A percentile compares a stretch with the other conserved stretches of the same genome.
Evolutionary conservation across 208 protist genomes (phyloP).

Genomic region (Leishmania martiniquensis): DNA sequence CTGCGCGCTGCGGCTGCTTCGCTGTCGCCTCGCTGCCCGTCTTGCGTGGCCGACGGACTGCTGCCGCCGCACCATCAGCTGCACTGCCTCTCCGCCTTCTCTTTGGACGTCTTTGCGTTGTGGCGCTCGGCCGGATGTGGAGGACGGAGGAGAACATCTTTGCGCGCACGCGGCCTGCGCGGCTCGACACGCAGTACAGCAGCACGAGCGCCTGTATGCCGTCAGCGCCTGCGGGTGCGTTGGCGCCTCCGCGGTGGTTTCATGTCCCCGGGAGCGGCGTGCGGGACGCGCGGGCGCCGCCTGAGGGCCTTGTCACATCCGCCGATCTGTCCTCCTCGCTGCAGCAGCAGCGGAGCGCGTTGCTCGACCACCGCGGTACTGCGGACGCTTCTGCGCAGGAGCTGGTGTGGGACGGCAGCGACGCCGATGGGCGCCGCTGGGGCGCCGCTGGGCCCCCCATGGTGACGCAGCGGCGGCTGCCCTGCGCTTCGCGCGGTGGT

Average conservation of each 20-base stretch:
- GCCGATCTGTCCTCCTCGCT: not conserved
- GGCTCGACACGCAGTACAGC: conserved; percentile 26
- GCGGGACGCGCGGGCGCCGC: not conserved
- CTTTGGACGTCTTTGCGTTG: not conserved
- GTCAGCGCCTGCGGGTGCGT: not conserved
- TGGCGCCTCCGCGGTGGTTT: conserved; percentile 19
- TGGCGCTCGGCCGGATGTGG: conserved; percentile 16
- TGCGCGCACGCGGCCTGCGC: conserved; percentile 15
- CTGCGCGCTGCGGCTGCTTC: not conserved
- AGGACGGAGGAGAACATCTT: conserved; percentile 24
- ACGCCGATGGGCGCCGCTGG: not conserved
- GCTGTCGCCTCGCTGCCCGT: not conserved
- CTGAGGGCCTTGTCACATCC: conserved; percentile 15
- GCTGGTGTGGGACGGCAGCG: not conserved
- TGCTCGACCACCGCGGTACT: not conserved
- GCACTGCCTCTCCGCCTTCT: not conserved
- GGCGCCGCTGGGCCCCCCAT: not conserved
- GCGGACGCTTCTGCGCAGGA: not conserved
- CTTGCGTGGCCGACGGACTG: not conserved
- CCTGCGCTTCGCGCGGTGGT: not conserved
- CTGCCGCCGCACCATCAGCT: not conserved
- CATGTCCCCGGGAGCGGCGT: conserved; percentile 21
- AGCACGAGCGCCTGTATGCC: not conserved
- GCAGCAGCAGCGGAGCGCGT: not conserved
- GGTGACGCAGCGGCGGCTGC: not conserved